These are phyloP conservation scores for Pneumocystis carinii DNA, from an alignment of 1,139 yeast genomes.

Conservation along the genomic window DNA sequence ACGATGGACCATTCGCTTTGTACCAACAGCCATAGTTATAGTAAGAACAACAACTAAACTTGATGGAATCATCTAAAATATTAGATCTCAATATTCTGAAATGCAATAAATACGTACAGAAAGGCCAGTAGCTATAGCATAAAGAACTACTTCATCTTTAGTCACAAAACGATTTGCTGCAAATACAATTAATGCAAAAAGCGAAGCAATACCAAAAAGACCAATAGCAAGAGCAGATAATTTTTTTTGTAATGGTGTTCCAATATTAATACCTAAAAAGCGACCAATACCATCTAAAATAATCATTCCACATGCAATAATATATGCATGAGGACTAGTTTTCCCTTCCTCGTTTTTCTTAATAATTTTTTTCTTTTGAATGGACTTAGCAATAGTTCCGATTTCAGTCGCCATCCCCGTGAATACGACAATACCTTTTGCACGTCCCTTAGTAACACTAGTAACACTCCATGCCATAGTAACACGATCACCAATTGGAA, in stretches of 20 bases:
- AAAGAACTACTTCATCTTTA: slow-evolving; percentile 57
- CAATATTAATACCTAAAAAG: slow-evolving; percentile 25
- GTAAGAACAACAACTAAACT: slow-evolving; percentile 67
- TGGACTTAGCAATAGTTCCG: slow-evolving; percentile 57
- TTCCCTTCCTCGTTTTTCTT: slow-evolving; percentile 7
- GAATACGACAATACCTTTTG: slow-evolving; percentile 45
- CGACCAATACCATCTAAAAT: slow-evolving; percentile 10
- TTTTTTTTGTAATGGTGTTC: slow-evolving; percentile 60
- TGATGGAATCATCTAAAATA: slow-evolving; percentile 51
- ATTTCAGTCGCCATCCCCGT: slow-evolving; percentile 65
- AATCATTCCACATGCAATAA: slow-evolving; percentile 8
- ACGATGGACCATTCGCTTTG: slow-evolving; percentile 58
- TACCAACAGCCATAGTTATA: slow-evolving; percentile 76
- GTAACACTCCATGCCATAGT: slow-evolving; percentile 64
- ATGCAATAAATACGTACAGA: slow-evolving; percentile 22
- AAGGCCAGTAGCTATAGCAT: slow-evolving; percentile 54
- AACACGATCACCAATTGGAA: slow-evolving; percentile 63
- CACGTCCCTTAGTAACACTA: slow-evolving; percentile 63
- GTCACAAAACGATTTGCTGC: slow-evolving; percentile 58
- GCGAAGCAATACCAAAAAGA: slow-evolving; percentile 54
- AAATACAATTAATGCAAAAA: slow-evolving; percentile 68
- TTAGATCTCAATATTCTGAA: not conserved
- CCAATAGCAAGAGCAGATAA: slow-evolving; percentile 56
- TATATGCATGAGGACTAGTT: slow-evolving; percentile 8
- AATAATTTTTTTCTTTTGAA: slow-evolving; percentile 7